Evolutionary conservation across 1,284 basidiomycete genomes (phyloP).

Genomic region (Pseudozyma thailandica): DNA sequence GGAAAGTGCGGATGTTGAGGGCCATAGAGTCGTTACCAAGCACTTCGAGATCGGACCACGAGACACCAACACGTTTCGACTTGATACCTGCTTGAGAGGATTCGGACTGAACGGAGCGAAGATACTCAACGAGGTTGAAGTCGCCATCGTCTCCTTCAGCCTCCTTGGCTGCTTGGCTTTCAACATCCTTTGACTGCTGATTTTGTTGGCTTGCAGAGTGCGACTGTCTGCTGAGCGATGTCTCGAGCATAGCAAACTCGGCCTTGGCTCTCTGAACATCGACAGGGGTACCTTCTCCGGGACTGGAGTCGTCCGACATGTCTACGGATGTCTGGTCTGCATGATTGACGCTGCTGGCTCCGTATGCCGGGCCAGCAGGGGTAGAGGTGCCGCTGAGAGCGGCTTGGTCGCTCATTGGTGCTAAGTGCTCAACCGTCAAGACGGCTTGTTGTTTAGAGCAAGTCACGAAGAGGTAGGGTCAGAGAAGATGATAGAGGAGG

Average conservation of each 20-base stretch:
- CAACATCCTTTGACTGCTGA: constrained; percentile 18
- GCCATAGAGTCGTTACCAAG: constrained; percentile 51
- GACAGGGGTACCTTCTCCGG: constrained; percentile 6
- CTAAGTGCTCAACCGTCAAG: background rate
- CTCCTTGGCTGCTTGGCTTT: constrained; percentile 13
- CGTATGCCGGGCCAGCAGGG: constrained; percentile 6
- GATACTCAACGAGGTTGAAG: constrained; percentile 81
- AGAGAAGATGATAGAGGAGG: background rate
- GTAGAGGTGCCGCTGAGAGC: constrained; percentile 20
- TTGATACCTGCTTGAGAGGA: constrained; percentile 70
- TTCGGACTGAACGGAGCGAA: constrained; percentile 75
- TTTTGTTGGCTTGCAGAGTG: constrained; percentile 16
- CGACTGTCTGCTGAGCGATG: constrained; percentile 30
- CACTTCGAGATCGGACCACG: constrained; percentile 52
- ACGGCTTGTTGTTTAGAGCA: background rate
- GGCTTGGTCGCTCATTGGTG: constrained; percentile 17
- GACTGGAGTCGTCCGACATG: constrained; percentile 9
- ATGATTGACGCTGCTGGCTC: constrained; percentile 2
- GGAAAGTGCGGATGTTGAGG: constrained; percentile 55
- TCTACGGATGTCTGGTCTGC: constrained; percentile 14
- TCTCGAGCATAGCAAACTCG: constrained; percentile 31
- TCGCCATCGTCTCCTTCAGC: constrained; percentile 62
- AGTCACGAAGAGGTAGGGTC: background rate
- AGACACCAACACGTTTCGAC: constrained; percentile 53
- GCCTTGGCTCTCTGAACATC: constrained; percentile 28